Conservation (phyloP, 106 monocot genomes). For the Agapanthus africanus region DNA sequence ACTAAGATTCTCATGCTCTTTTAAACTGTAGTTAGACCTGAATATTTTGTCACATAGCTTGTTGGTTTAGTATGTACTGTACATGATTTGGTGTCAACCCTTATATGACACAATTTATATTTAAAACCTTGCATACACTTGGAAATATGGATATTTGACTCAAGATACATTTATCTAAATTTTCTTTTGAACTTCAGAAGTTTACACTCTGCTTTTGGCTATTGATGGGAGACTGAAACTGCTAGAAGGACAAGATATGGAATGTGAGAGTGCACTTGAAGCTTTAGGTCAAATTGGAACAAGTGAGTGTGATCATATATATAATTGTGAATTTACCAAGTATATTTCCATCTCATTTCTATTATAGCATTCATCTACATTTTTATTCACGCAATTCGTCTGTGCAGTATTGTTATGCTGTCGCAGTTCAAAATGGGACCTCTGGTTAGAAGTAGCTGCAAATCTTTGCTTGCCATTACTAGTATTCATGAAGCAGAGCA, state of each 20-base stretch:
- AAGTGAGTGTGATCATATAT: slow-evolving; percentile 37
- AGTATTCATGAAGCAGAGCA: too few species aligned
- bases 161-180: neutral
- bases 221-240: slow-evolving; percentile 57
- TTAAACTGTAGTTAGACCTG: too few species aligned
- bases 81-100: too few species aligned
- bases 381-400: neutral
- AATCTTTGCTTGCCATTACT: neutral
- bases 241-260: slow-evolving; percentile 49
- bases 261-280: slow-evolving; percentile 81
- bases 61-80: too few species aligned
- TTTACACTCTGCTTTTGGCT: slow-evolving; percentile 37
- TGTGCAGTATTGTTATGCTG: neutral
- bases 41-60: too few species aligned
- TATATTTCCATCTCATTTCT: neutral
- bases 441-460: neutral
- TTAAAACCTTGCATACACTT: too few species aligned
- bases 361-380: neutral
- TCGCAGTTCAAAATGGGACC: neutral
- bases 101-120: too few species aligned
- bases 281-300: slow-evolving; percentile 84
- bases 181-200: slow-evolving; percentile 33
- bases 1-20: too few species aligned
- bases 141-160: neutral
- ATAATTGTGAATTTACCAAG: neutral